phyloP scores from a whole-genome alignment of 78 protist genomes.

The slime mould (Dictyostelium discoideum) region dicty_2.7 NC_007089.4:2374001-2374500 shows the following conservation, averaged over 20 bases:
- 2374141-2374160: background rate
- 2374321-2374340: no score
- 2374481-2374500: background rate
- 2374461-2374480: background rate
- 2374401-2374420: background rate
- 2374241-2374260: background rate
- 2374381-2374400: background rate
- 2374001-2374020: conserved; percentile 23
- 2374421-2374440: conserved; percentile 1
- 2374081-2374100: background rate
- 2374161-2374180: background rate
- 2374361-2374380: background rate
- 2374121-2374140: background rate
- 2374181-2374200: background rate
- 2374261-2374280: background rate
- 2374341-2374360: no score
- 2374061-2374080: background rate
- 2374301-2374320: no score
- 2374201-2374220: background rate
- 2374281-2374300: no score
- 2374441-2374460: background rate
- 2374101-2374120: background rate
- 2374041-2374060: conserved; percentile 4
- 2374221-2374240: background rate
- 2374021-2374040: conserved; percentile 6